Evolutionary conservation across 1,284 basidiomycete genomes (phyloP), one percentile per base, ranked within the genome.

Genomic region (Malassezia caprae): DNA sequence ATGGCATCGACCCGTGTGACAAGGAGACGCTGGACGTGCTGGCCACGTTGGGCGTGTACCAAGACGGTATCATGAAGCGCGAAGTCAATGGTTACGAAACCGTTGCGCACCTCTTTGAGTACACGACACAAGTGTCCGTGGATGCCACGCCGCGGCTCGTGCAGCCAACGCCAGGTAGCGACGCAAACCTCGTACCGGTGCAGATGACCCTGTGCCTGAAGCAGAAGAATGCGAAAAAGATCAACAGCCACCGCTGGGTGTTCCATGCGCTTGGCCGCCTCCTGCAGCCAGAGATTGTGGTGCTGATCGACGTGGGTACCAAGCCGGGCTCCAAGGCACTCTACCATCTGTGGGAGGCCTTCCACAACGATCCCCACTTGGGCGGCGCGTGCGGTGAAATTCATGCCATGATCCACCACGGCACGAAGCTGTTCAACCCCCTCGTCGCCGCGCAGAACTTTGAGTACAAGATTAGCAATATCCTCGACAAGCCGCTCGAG

Each of bases 121-220:
- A 78, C 60, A 78, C 77, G 1, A 78, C 77, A 1, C 76, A 77
- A 63, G 72, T 78, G 21, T 76, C 90, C 0, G 85, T 96, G 60
- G 88, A 93, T 68, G 78, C 88, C 1, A 85, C 83, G 1, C 91
- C 90, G 1, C 85, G 88, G 65, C 81, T 96, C 35, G 85, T 96
- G 48, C 83, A 90, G 39, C 93, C 93, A 17, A 13, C 8, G 24
- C 85, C 88, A 67, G 82, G 83, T 13, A 85, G 88, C 27, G 88
- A 76, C 34, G 53, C 63, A 76, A 96, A 96, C 75, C 76, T 96
- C 21, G 77, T 96, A 1, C 93, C 93, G 0, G 90, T 96, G 2
- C 90, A 94, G 74, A 87, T 96, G 75, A 94, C 96, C 62, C 83
- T 96, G 61, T 85, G 90, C 53, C 78, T 96, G 64, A 96, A 96